These are phyloP conservation scores for Vitis vinifera DNA, from an alignment of 164 flowering plant species.

Conservation along the genomic window ASM3070453v1 NC_081810.1:1735501-1736000, in stretches of 20 bases:
- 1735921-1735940: constrained; percentile 42
- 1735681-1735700: constrained; percentile 34
- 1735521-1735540: not conserved
- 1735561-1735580: constrained; percentile 25
- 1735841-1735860: constrained; percentile 26
- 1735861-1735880: constrained; percentile 18
- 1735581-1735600: constrained; percentile 25
- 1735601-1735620: constrained; percentile 37
- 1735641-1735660: constrained; percentile 26
- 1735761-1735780: constrained; percentile 39
- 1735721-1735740: constrained; percentile 37
- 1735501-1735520: constrained; percentile 1
- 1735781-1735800: constrained; percentile 42
- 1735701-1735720: constrained; percentile 19
- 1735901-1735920: constrained; percentile 33
- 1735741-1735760: constrained; percentile 32
- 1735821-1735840: constrained; percentile 47
- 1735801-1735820: constrained; percentile 35
- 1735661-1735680: constrained; percentile 1
- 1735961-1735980: constrained; percentile 47
- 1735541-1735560: constrained; percentile 13
- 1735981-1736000: constrained; percentile 34
- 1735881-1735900: constrained; percentile 32
- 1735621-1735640: constrained; percentile 32
- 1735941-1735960: constrained; percentile 42